Conservation (phyloP, 139 green algal genomes). For the Coelastrella sp. region DNA sequence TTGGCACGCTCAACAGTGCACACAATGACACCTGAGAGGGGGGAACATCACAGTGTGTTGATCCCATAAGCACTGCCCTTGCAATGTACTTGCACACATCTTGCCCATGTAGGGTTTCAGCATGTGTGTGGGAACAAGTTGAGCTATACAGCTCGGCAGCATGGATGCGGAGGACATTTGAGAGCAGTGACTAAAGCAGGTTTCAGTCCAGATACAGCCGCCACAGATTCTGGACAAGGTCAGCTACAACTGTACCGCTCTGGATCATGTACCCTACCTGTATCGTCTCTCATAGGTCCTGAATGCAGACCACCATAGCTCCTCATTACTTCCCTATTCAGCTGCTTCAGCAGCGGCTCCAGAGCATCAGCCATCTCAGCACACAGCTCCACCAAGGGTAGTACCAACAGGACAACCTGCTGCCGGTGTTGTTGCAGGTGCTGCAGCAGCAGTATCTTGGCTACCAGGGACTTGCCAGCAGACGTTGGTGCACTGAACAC, state of each 20-base stretch:
- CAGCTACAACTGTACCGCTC: not conserved
- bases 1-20: conserved; percentile 95
- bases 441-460: conserved; percentile 77
- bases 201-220: not conserved
- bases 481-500: conserved; percentile 89
- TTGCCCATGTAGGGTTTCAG: too few relatives aligned
- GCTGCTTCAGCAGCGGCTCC: not conserved
- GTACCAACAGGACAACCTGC: not conserved
- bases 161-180: not conserved
- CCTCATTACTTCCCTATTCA: not conserved
- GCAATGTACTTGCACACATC: not conserved
- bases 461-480: conserved; percentile 80
- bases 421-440: not conserved
- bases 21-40: conserved; percentile 77
- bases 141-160: too few relatives aligned
- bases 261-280: not conserved
- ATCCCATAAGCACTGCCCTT: not conserved
- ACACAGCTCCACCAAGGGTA: not conserved
- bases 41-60: too few relatives aligned
- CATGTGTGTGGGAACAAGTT: too few relatives aligned
- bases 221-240: not conserved
- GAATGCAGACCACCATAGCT: not conserved
- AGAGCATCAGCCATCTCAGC: not conserved
- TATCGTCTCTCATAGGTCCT: not conserved
- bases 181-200: not conserved